Percentiles rank a stretch among this genome's conserved stretches.
phyloP scores from a whole-genome alignment of 116 monocot genomes.

The Cymodocea nodosa region DNA sequence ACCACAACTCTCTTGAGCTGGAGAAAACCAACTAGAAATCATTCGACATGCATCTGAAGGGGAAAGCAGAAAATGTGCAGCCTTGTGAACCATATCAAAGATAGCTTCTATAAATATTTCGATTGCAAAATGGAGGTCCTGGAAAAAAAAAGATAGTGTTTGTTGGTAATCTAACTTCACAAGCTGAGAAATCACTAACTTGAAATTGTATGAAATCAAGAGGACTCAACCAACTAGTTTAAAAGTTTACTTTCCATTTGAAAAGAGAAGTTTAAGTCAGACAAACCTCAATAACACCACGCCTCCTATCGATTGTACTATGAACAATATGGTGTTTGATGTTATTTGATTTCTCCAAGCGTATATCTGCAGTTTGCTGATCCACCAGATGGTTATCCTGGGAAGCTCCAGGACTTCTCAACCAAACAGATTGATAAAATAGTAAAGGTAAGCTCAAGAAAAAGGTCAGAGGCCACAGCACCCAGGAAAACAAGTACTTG shows the following conservation, averaged over 20 bases:
- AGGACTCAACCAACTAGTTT: no score
- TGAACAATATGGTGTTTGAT: slow-evolving; percentile 58
- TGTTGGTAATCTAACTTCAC: background rate
- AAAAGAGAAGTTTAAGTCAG: background rate
- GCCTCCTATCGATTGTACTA: slow-evolving; percentile 75
- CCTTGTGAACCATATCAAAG: slow-evolving; percentile 77
- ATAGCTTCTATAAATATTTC: slow-evolving; percentile 85
- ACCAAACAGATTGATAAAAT: slow-evolving; percentile 25
- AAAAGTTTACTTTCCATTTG: background rate
- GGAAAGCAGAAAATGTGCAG: slow-evolving; percentile 69
- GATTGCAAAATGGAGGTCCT: slow-evolving; percentile 93
- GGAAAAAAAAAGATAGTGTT: slow-evolving; percentile 1
- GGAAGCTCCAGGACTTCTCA: slow-evolving; percentile 16
- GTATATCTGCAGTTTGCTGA: slow-evolving; percentile 6
- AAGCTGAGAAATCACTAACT: background rate
- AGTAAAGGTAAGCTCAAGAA: slow-evolving; percentile 35
- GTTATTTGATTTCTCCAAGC: slow-evolving; percentile 14
- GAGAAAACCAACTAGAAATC: slow-evolving; percentile 37
- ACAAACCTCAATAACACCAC: slow-evolving; percentile 80
- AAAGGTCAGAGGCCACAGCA: slow-evolving; percentile 60
- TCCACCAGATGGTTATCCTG: slow-evolving; percentile 1
- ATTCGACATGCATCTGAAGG: slow-evolving; percentile 49
- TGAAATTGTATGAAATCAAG: background rate
- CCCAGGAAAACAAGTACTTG: slow-evolving; percentile 47
- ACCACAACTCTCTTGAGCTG: slow-evolving; percentile 5